Conservation (phyloP, 768 basidiomycete genomes). For the Mycena filopes region DNA sequence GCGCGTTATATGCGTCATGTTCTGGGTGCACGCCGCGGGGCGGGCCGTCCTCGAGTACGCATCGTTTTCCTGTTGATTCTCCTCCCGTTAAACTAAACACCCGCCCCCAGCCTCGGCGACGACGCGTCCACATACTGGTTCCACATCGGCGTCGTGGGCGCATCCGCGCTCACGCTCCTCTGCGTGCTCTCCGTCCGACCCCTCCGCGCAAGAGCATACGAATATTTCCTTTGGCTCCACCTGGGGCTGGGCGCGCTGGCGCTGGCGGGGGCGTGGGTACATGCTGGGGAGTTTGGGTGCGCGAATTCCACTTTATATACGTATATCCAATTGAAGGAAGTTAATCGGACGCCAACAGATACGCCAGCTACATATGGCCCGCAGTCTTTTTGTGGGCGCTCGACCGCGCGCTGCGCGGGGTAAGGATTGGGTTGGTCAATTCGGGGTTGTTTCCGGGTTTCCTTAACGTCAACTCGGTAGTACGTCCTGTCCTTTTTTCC, state of each 20-base stretch:
- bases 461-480: too few species aligned
- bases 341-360: too few species aligned
- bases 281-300: conserved; percentile 28
- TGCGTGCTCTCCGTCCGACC: conserved; percentile 48
- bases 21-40: conserved; percentile 49
- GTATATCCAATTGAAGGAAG: too few species aligned
- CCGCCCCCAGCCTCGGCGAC: neutral
- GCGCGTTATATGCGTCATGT: conserved; percentile 48
- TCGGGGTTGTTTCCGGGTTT: conserved; percentile 40
- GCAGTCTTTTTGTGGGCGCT: conserved; percentile 53
- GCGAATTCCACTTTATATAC: too few species aligned
- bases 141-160: conserved; percentile 31
- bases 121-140: conserved; percentile 22
- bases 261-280: conserved; percentile 42
- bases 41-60: conserved; percentile 4
- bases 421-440: conserved; percentile 43
- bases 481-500: too few species aligned
- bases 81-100: neutral
- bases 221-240: conserved; percentile 53
- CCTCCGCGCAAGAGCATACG: conserved; percentile 48
- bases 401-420: conserved; percentile 51
- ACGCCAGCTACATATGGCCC: conserved; percentile 48
- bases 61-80: neutral
- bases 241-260: conserved; percentile 45
- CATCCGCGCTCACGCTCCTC: conserved; percentile 45